Percentiles rank a stretch among this genome's conserved stretches.
phyloP scores from a whole-genome alignment of 2,329 filamentous ascomycete species.

The Trichoderma asperellum region DNA sequence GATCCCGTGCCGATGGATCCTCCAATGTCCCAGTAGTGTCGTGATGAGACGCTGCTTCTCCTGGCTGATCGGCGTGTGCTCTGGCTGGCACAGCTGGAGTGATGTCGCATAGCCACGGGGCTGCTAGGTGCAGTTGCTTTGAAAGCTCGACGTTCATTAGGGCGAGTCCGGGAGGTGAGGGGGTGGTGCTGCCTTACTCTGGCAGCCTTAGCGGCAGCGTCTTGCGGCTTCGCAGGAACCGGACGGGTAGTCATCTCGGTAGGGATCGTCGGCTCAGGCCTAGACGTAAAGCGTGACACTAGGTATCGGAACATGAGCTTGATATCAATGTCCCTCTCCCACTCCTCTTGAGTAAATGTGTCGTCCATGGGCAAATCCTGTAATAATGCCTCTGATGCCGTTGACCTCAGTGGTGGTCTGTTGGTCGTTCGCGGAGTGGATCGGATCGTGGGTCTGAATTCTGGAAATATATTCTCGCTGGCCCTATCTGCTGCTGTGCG shows the following conservation, averaged over 20 bases:
- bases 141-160: constrained; percentile 59
- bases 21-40: constrained; percentile 93
- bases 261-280: constrained; percentile 38
- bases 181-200: constrained; percentile 89
- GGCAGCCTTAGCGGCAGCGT: constrained; percentile 75
- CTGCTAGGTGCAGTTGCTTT: constrained; percentile 57
- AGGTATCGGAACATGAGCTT: constrained; percentile 91
- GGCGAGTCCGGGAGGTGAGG: constrained; percentile 65
- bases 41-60: constrained; percentile 70
- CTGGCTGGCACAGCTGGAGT: constrained; percentile 81
- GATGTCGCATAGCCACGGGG: constrained; percentile 53
- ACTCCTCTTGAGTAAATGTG: constrained; percentile 73
- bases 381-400: constrained; percentile 32
- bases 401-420: constrained; percentile 40
- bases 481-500: constrained; percentile 33
- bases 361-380: constrained; percentile 37
- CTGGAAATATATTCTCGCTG: constrained; percentile 38
- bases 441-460: constrained; percentile 55
- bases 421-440: constrained; percentile 44
- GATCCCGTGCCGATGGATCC: constrained; percentile 78
- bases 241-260: constrained; percentile 22
- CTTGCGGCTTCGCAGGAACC: constrained; percentile 57
- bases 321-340: constrained; percentile 90
- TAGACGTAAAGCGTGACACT: constrained; percentile 70
- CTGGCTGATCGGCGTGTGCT: constrained; percentile 75